Evolutionary conservation across 495 filamentous ascomycete species (phyloP).

Genomic region (Diplogelasinospora grovesii): DNA sequence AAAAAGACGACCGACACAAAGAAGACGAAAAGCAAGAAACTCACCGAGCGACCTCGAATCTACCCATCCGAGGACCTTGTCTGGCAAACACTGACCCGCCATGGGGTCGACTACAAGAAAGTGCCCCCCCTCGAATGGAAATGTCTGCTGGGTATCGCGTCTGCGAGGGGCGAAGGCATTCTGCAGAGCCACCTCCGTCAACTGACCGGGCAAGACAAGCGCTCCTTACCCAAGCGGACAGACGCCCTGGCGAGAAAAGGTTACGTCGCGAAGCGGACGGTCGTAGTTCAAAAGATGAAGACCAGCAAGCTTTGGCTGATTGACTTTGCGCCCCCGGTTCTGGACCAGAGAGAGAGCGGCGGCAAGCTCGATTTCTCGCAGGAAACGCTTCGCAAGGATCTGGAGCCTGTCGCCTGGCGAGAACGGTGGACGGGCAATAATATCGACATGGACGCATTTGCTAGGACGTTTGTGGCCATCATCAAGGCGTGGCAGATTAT

Average conservation of each 20-base stretch:
- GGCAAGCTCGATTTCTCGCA: conserved; percentile 24
- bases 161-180: conserved; percentile 61
- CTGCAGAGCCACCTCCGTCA: conserved; percentile 70
- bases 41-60: conserved; percentile 24
- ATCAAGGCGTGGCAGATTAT: conserved; percentile 43
- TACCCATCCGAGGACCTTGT: conserved; percentile 41
- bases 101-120: conserved; percentile 65
- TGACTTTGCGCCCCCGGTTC: conserved; percentile 46
- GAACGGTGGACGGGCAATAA: conserved; percentile 44
- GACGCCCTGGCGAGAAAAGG: conserved; percentile 67
- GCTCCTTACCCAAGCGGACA: conserved; percentile 78
- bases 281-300: conserved; percentile 55
- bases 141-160: conserved; percentile 74
- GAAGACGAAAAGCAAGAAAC: conserved; percentile 16
- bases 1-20: conserved; percentile 6
- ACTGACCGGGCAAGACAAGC: conserved; percentile 78
- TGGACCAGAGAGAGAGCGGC: conserved; percentile 27
- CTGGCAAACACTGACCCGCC: conserved; percentile 77
- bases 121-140: conserved; percentile 63
- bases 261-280: conserved; percentile 74
- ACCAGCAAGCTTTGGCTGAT: conserved; percentile 64
- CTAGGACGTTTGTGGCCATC: conserved; percentile 40
- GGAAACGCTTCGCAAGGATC: conserved; percentile 31
- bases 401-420: conserved; percentile 41
- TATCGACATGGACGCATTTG: conserved; percentile 45